Evolutionary conservation across 2,329 filamentous ascomycete genomes (phyloP), one percentile per base, ranked within the genome.

Genomic region (Epichloe sylvatica): DNA sequence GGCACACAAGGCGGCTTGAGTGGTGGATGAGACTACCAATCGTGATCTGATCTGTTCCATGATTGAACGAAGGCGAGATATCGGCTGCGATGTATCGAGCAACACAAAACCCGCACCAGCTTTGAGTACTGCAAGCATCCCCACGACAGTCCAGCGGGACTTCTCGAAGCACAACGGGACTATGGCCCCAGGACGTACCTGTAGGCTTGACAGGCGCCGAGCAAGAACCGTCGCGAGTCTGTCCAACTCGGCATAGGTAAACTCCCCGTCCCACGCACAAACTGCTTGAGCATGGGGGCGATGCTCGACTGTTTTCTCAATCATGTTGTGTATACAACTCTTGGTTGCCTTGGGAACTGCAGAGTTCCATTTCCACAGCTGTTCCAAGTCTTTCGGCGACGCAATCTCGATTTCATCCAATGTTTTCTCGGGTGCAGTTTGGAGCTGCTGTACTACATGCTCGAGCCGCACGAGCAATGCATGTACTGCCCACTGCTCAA

Each of bases 121-220:
- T 55, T 74, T 74, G 67, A 74, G 71, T 48, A 74, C 64, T 5
- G 64, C 70, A 9, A 75, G 57, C 4, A 74, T 66, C 0, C 67
- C 67, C 21, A 74, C 63, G 7, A 67, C 60, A 4, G 71, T 68
- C 70, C 69, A 73, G 53, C 61, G 62, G 33, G 70, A 73, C 56
- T 74, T 74, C 55, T 74, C 70, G 51, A 75, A 74, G 54, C 70
- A 73, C n/a, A 75, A 61, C 3, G 72, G 71, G n/a, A 76, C 67
- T 9, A 64, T 66, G 39, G 69, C 61, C 15, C 70, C 70, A 17
- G 57, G 54, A 11, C 57, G 57, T 12, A 60, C 52, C 9, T 1
- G 19, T 11, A 40, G 17, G 4, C 5, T 19, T 4, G 38, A 40
- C 2, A 76, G 63, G 49, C 69, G 61, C 4, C 57, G 56, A 3